Conservation (phyloP, 2,329 filamentous ascomycete genomes). For the Anisogramma anomala region DNA sequence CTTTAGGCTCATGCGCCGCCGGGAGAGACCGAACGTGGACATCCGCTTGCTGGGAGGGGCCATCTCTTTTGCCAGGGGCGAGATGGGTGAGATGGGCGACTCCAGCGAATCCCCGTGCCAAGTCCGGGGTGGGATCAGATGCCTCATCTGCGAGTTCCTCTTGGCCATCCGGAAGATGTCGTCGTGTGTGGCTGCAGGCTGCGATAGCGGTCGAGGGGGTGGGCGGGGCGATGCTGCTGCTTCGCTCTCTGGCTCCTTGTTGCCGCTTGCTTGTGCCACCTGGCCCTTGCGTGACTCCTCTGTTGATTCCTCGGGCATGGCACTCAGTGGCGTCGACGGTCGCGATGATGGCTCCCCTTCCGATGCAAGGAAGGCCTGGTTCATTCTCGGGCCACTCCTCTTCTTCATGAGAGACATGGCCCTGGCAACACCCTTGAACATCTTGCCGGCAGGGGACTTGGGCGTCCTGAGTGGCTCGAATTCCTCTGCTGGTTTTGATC, state of each 20-base stretch:
- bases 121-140: slow-evolving; percentile 3
- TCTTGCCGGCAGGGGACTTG: slow-evolving; percentile 33
- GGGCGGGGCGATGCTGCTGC: slow-evolving; percentile 19
- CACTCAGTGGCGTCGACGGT: slow-evolving; percentile 19
- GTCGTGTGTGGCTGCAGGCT: slow-evolving; percentile 34
- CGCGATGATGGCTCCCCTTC: slow-evolving; percentile 25
- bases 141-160: slow-evolving; percentile 24
- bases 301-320: slow-evolving; percentile 14
- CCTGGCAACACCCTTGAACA: slow-evolving; percentile 37
- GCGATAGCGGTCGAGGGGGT: slow-evolving; percentile 18
- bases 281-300: slow-evolving; percentile 1
- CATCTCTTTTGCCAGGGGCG: slow-evolving; percentile 7
- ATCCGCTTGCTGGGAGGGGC: slow-evolving; percentile 9
- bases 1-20: slow-evolving; percentile 14
- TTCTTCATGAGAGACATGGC: slow-evolving; percentile 44
- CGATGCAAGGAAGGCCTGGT: slow-evolving; percentile 21
- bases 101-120: slow-evolving; percentile 3
- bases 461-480: slow-evolving; percentile 26
- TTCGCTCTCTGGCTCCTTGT: slow-evolving; percentile 17
- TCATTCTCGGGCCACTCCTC: slow-evolving; percentile 40
- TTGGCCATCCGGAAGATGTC: slow-evolving; percentile 35
- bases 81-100: slow-evolving; percentile 10
- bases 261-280: background rate
- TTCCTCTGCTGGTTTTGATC: slow-evolving; percentile 18
- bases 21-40: slow-evolving; percentile 8